Conservation (phyloP, 345 rosid species). For the Gossypium longicalyx region DNA sequence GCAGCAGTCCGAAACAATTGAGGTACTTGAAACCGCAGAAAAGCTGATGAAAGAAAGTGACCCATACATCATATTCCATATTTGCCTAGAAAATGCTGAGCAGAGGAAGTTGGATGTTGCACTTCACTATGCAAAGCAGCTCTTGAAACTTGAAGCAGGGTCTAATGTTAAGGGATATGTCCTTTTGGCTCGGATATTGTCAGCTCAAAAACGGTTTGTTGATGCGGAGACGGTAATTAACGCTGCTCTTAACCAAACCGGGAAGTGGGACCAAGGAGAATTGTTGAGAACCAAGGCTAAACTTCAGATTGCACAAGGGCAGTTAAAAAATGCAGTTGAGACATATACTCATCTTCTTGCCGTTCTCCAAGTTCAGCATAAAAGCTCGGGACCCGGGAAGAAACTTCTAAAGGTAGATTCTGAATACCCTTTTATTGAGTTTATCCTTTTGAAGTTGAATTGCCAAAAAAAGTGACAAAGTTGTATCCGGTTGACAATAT, state of each 20-base stretch:
- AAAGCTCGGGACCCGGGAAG: constrained; percentile 37
- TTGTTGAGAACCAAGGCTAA: constrained; percentile 69
- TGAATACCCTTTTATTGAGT: neutral
- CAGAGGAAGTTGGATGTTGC: constrained; percentile 68
- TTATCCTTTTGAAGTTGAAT: neutral
- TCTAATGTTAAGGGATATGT: constrained; percentile 43
- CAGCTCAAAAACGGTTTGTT: constrained; percentile 52
- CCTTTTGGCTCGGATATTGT: constrained; percentile 59
- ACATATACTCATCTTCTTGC: constrained; percentile 62
- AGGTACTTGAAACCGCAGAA: constrained; percentile 49
- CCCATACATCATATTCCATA: constrained; percentile 36
- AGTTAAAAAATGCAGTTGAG: constrained; percentile 39
- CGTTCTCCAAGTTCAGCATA: constrained; percentile 55
- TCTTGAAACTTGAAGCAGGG: constrained; percentile 50
- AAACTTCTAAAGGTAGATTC: constrained; percentile 38
- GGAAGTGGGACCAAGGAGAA: constrained; percentile 69
- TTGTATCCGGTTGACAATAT: neutral
- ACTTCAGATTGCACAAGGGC: constrained; percentile 63
- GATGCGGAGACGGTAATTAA: constrained; percentile 55
- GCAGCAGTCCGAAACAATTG: constrained; percentile 45
- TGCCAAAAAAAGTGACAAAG: neutral
- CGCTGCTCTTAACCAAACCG: constrained; percentile 64
- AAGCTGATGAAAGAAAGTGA: constrained; percentile 40
- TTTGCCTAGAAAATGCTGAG: constrained; percentile 60
- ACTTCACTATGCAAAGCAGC: constrained; percentile 44